These are phyloP conservation scores for Daucus carota DNA, from an alignment of 129 eudicot genomes.

Conservation along the genomic window DNA sequence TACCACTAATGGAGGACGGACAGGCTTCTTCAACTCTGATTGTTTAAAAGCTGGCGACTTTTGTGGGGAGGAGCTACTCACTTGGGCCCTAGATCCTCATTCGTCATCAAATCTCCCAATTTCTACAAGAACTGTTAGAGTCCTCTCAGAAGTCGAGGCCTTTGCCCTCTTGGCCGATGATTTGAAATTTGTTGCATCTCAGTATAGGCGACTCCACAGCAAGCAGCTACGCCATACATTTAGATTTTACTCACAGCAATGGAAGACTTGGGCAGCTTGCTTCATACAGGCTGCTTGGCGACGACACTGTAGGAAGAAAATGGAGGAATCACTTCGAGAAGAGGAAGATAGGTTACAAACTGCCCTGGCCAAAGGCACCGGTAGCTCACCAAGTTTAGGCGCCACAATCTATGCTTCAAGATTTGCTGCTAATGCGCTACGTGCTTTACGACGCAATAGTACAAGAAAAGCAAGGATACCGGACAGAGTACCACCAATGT, in stretches of 20 bases:
- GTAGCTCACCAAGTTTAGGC: conserved; percentile 78
- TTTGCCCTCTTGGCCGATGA: conserved; percentile 80
- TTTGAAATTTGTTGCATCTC: conserved; percentile 84
- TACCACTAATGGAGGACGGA: conserved; percentile 90
- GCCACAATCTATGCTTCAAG: conserved; percentile 85
- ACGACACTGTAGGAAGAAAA: conserved; percentile 52
- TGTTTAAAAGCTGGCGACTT: conserved; percentile 74
- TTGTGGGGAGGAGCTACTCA: conserved; percentile 97
- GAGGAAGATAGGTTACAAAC: conserved; percentile 75
- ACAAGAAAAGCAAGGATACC: conserved; percentile 59
- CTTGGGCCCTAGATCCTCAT: conserved; percentile 95
- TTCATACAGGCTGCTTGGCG: conserved; percentile 99
- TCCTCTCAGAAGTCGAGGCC: conserved; percentile 86
- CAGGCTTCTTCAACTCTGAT: conserved; percentile 83
- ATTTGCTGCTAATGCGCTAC: conserved; percentile 82
- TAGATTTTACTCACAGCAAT: conserved; percentile 85
- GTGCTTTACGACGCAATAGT: conserved; percentile 53
- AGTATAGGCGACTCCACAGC: conserved; percentile 84
- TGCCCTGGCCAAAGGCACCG: conserved; percentile 55
- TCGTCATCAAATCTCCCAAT: conserved; percentile 78
- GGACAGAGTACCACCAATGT: conserved; percentile 60
- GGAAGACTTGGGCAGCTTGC: conserved; percentile 99
- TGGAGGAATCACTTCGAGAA: conserved; percentile 67
- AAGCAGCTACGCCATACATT: conserved; percentile 92
- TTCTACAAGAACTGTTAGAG: conserved; percentile 85